Base-by-base conservation (phyloP, 371 early-diverging fungal species). In the Mucor saturninus region DNA sequence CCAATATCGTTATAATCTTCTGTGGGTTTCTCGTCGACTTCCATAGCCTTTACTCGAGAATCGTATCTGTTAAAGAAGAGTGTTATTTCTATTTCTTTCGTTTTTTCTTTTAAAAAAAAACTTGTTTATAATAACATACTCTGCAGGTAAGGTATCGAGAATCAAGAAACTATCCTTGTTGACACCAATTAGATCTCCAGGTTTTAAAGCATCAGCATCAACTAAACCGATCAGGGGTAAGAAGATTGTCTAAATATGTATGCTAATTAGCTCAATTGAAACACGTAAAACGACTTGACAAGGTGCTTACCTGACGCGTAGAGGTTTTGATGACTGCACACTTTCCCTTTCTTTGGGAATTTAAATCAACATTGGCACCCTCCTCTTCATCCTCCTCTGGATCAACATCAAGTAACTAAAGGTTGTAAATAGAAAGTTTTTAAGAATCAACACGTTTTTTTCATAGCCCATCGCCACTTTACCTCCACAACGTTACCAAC, bases 31-130 rank as follows among this genome's bases (percentile, higher is more conserved):
- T 98, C 99, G 73, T 99, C 99, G 15, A 99, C 96, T 80, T 99
- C 99, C 99, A 99, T 99, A 14, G 99, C 99, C 77, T 99, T 99
- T 51, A 99, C 99, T 54, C 99, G 91, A 32, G 96, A 93, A 79
- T 74, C 90, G 9, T 42, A 54, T 39, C 37, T 38, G 40, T 45
- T n/a, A 15, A 28, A 31, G 31, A 21, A 21, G 9, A 3, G 46
- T 15, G 42, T 29, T 28, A 28, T 30, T 31, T 10, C 7, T 3
- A 30, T 30, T 30, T 1, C 29, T 5, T 29, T 1, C 15, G 15
- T 15, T 21, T 21, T 21, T 21, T 21, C 1, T 1, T 21, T 26
- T 51, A 11, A 51, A 15, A 26, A 46, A 46, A 21, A 46, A 4
- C 11, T 4, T 3, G 4, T n/a, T 14, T 21, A 38, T 39, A 26